Conservation (phyloP, 176 grass and related monocot species). For the Sorghum bicolor region Sorghum_bicolor_NCBIv3 NC_012873.2:62920001-62920500, state of each 20-base stretch:
- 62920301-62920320: not conserved
- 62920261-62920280: not conserved
- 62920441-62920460: too few species aligned
- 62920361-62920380: not conserved
- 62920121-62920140: slow-evolving; percentile 27
- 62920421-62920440: too few species aligned
- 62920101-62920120: not conserved
- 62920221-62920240: slow-evolving; percentile 18
- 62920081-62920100: not conserved
- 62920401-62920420: not conserved
- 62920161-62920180: slow-evolving; percentile 37
- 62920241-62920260: slow-evolving; percentile 34
- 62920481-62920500: too few species aligned
- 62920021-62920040: too few species aligned
- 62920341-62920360: not conserved
- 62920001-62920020: not conserved
- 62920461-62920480: too few species aligned
- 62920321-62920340: not conserved
- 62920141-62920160: slow-evolving; percentile 33
- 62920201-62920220: slow-evolving; percentile 12
- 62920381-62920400: not conserved
- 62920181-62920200: slow-evolving; percentile 40
- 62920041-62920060: not conserved
- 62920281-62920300: not conserved
- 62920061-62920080: not conserved